A percentile compares a stretch with the other conserved stretches of the same genome.
These are phyloP conservation scores for Boletus reticuloceps DNA, from an alignment of 768 basidiomycete genomes.

Conservation along the genomic window DNA sequence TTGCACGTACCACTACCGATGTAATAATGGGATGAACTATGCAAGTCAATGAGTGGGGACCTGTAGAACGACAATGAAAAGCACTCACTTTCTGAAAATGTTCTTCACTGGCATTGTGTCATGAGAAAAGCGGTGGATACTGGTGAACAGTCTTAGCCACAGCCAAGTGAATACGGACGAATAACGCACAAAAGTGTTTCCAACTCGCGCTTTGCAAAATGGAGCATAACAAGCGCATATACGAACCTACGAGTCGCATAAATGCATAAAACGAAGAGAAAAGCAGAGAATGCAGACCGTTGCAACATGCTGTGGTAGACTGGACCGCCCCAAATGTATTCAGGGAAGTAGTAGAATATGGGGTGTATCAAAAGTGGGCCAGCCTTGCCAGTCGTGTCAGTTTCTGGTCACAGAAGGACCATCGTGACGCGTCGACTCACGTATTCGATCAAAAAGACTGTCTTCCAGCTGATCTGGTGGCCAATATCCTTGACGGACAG, in stretches of 20 bases:
- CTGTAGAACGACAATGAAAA: neutral
- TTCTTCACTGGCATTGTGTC: slow-evolving; percentile 94
- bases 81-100: too few species aligned
- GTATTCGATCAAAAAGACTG: slow-evolving; percentile 93
- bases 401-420: neutral
- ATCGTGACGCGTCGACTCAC: slow-evolving; percentile 45
- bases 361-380: slow-evolving; percentile 93
- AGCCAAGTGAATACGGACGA: neutral
- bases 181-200: slow-evolving; percentile 84
- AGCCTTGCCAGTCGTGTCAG: slow-evolving; percentile 41
- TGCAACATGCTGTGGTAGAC: slow-evolving; percentile 78
- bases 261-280: neutral
- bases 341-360: slow-evolving; percentile 69
- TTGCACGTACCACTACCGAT: slow-evolving; percentile 55
- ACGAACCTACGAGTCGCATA: slow-evolving; percentile 47
- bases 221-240: slow-evolving; percentile 73
- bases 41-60: neutral
- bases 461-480: slow-evolving; percentile 83
- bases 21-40: slow-evolving; percentile 88
- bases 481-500: slow-evolving; percentile 88
- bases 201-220: slow-evolving; percentile 89
- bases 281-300: slow-evolving; percentile 43
- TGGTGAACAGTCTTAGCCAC: slow-evolving; percentile 25
- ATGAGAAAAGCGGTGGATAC: slow-evolving; percentile 93
- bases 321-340: slow-evolving; percentile 63